Conservation (phyloP, 2,329 filamentous ascomycete genomes). For the Teratosphaeria viscida region DNA sequence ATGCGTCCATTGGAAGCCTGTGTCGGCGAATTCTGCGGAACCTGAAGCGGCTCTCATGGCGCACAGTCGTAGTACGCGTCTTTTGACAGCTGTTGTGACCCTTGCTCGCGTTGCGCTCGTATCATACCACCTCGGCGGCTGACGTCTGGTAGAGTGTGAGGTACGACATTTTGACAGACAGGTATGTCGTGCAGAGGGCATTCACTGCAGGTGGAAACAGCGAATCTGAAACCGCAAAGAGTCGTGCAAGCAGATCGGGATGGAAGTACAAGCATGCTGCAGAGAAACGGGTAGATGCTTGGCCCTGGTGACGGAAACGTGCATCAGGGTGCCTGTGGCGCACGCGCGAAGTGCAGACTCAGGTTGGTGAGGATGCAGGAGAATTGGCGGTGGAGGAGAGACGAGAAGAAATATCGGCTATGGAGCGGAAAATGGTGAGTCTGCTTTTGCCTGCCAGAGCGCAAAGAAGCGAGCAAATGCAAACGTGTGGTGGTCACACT, state of each 20-base stretch:
- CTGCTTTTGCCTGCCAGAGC: not conserved
- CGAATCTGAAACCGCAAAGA: not conserved
- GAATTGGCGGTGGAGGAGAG: not conserved
- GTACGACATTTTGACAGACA: not conserved
- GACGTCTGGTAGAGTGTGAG: not conserved
- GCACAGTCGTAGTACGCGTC: not conserved
- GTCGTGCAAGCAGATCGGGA: not conserved
- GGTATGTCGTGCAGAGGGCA: not conserved
- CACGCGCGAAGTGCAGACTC: not conserved
- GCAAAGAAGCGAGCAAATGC: not conserved
- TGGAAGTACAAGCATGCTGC: not conserved
- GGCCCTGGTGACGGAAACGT: not conserved
- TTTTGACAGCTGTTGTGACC: not conserved
- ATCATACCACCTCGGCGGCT: not conserved
- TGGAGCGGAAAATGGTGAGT: not conserved
- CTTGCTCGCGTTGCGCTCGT: not conserved
- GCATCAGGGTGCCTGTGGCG: not conserved
- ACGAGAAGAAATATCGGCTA: not conserved
- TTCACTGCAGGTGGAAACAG: not conserved
- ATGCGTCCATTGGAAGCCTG: not conserved
- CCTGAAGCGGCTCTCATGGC: not conserved
- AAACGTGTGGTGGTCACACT: not conserved
- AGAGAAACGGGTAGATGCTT: not conserved
- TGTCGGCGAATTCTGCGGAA: not conserved
- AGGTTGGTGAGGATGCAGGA: not conserved